Base-by-base conservation (phyloP, 1,139 yeast genomes). In the Starmera stellimalicola region DNA sequence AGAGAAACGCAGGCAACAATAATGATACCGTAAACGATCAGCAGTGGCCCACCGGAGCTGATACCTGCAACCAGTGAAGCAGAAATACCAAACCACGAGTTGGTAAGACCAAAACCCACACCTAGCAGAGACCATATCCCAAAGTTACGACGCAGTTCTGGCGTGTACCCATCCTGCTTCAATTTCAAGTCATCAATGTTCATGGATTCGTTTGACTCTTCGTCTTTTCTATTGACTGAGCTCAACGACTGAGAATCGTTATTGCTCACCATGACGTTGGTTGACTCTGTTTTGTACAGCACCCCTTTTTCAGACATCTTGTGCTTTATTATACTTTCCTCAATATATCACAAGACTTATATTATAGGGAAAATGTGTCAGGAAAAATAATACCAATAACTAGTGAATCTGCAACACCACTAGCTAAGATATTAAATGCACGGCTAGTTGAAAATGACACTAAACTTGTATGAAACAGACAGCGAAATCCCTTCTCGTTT, bases 51-150 rank as follows among this genome's bases (percentile, higher is more conserved):
- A 42, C 82, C 82, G 18, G 80, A 71, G 37, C 65, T 60, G 37
- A 76, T 73, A 48, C 80, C 79, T 16, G 80, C 71, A 37, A 74
- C 64, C 52, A 76, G 63, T 10, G 80, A 70, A 2, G 80, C 76
- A 12, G 79, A 73, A 35, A 75, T 72, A 39, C 83, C 82, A 40
- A 74, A 72, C 83, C 83, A 76, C 7, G 81, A 74, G 57, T 76
- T 76, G 18, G 84, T 77, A 37, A 77, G 55, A 17, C 82, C 82
- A 47, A 77, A 77, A 5, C 83, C 83, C 38, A 77, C 77, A 38
- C 81, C 81, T 18, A 75, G 47, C 31, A 70, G 56, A 5, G 74
- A 67, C 63, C 68, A 67, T 18, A 69, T 47, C 26, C 37, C 42
- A 40, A 51, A 51, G 32, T 58, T 57, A 37, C 62, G 50, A 35